These are phyloP conservation scores for Trypanosoma grayi DNA, from an alignment of 208 protist species.

Conservation along the genomic window DNA sequence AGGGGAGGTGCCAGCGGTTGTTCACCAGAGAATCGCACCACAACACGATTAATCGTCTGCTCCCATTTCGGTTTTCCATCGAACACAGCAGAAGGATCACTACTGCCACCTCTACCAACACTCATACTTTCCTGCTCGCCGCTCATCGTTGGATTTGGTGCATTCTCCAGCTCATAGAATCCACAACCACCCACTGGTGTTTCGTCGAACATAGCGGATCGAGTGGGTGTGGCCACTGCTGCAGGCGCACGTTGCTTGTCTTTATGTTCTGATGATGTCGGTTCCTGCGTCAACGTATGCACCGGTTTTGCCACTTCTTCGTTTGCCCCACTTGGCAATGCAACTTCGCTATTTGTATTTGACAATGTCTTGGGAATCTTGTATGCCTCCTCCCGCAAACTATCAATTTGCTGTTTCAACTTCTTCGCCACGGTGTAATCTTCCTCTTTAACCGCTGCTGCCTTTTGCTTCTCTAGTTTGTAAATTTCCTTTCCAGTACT, in stretches of 20 bases:
- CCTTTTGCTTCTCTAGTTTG: conserved; percentile 65
- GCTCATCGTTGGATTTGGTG: neutral
- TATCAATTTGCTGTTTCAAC: conserved; percentile 77
- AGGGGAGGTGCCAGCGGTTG: conserved; percentile 34
- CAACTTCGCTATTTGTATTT: neutral
- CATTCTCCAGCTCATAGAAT: conserved; percentile 54
- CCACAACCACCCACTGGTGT: conserved; percentile 52
- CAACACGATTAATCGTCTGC: conserved; percentile 49
- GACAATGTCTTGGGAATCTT: conserved; percentile 9
- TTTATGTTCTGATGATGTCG: neutral
- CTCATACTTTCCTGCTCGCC: neutral
- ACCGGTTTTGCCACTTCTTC: neutral
- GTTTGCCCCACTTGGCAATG: neutral
- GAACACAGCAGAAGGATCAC: conserved; percentile 18
- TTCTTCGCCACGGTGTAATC: conserved; percentile 80
- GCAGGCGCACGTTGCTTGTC: conserved; percentile 1
- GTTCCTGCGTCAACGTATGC: neutral
- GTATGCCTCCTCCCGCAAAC: conserved; percentile 31
- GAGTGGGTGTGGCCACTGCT: neutral
- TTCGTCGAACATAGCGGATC: conserved; percentile 54
- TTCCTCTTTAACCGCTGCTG: conserved; percentile 62
- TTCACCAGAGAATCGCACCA: conserved; percentile 38
- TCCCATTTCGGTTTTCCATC: conserved; percentile 69
- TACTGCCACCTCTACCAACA: neutral
- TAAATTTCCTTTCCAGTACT: conserved; percentile 42